Base-by-base conservation (phyloP, 202 grass and related monocot species). In the Musa balbisiana region DNA sequence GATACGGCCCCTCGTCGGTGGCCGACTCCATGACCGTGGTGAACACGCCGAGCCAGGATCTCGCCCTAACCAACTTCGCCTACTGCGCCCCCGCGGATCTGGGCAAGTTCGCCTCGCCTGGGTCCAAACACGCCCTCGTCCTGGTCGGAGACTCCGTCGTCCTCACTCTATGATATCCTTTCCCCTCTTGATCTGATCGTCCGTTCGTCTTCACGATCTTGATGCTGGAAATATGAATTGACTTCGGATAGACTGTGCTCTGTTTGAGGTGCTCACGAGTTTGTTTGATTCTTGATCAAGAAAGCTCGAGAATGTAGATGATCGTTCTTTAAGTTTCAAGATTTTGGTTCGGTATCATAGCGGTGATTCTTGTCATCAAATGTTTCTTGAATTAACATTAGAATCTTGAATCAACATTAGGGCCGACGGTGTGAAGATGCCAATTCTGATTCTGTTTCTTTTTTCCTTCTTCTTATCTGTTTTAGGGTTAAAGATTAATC, bases 111-210 rank as follows among this genome's bases (percentile, higher is more conserved):
- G 58, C 81, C 73, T 78, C 80, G 73, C 65, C 67, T 1, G 78
- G 78, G 33, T 80, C 78, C 12, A 80, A 27, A 3, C 49, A 73
- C 2, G 22, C 21, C 43, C 80, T 87, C 85, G 87, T 82, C 74
- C 24, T 94, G 76, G 81, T 94, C 74, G 91, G 84, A 58, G 84
- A 87, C 65, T 72, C 78, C 79, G 82, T 81, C 77, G 95, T 98
- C 72, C 90, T 98, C 79, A 84, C 87, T 71, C 74, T 98, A n/a
- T 85, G 88, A 98, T 98, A 98, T 94, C 95, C 91, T 97, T 92
- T 77, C 52, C 52, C 24, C 69, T 73, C 60, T 62, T 69, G 80
- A 67, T 85, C 58, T 79, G 22, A 22, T 67, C 19, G 58, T 17
- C 20, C 10, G 8, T 25, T 54, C 3, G 15, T 49, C 21, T 56